A percentile compares a stretch with the other conserved stretches of the same genome.
These are phyloP conservation scores for Gossypium schwendimanii DNA, from an alignment of 441 rosid species.

Conservation along the genomic window DNA sequence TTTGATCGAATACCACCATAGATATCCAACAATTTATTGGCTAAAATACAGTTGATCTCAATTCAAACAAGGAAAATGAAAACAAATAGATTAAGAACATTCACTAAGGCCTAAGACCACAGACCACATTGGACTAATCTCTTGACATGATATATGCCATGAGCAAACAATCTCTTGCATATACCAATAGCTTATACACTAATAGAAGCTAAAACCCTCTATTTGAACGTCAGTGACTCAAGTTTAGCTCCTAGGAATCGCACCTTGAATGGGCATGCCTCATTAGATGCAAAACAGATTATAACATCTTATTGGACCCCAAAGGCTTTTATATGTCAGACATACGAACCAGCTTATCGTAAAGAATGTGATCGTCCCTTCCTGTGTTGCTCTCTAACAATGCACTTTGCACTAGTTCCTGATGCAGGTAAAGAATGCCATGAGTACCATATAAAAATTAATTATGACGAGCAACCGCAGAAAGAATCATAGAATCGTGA, in stretches of 20 bases:
- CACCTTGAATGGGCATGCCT: neutral
- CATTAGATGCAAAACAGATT: neutral
- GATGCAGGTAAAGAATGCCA: constrained; percentile 14
- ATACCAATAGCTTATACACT: neutral
- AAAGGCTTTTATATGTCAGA: constrained; percentile 27
- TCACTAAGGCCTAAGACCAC: neutral
- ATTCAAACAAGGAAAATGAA: neutral
- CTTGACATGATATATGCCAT: neutral
- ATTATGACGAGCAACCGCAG: neutral
- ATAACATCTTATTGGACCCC: neutral
- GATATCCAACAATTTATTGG: neutral
- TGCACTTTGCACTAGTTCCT: constrained; percentile 95
- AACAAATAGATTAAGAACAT: neutral
- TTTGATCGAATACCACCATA: too few species aligned
- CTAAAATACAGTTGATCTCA: neutral
- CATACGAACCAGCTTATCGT: constrained; percentile 66
- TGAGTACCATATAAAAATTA: neutral
- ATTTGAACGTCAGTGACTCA: neutral
- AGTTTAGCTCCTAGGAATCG: neutral
- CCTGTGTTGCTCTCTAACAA: constrained; percentile 88
- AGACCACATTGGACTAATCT: constrained; percentile 1
- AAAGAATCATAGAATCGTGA: neutral
- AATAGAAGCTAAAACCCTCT: neutral
- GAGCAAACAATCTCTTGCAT: neutral
- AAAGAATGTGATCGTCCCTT: constrained; percentile 83